phyloP scores from a whole-genome alignment of 768 basidiomycete species.

The Russula vinacea region DNA sequence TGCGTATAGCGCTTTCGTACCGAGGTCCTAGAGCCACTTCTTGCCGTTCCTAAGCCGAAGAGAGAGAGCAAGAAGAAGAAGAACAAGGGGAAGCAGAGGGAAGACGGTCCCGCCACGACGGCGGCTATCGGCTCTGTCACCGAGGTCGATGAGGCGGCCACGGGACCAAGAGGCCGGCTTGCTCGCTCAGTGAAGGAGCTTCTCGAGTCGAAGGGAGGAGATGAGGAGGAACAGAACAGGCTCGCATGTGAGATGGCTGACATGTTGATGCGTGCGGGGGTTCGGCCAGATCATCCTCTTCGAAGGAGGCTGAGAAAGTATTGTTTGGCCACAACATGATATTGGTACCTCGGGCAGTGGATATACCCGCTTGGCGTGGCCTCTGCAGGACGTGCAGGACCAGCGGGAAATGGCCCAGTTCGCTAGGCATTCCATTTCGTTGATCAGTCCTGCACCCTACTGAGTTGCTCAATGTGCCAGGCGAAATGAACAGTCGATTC shows the following conservation, averaged over 20 bases:
- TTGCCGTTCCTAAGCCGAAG: conserved; percentile 64
- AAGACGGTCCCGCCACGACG: conserved; percentile 15
- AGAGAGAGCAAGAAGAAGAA: conserved; percentile 38
- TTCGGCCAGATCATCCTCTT: conserved; percentile 62
- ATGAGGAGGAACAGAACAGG: conserved; percentile 45
- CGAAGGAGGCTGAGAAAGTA: conserved; percentile 67
- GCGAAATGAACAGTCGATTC: conserved; percentile 1
- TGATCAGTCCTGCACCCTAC: not conserved
- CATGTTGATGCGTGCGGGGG: conserved; percentile 50
- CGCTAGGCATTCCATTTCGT: not conserved
- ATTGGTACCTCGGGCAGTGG: not conserved
- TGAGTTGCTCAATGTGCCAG: not conserved
- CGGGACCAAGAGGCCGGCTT: conserved; percentile 59
- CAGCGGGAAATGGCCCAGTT: not conserved
- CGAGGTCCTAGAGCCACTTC: conserved; percentile 66
- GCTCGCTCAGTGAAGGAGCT: conserved; percentile 65
- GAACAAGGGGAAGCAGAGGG: conserved; percentile 53
- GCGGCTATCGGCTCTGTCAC: conserved; percentile 20
- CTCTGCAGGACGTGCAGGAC: not conserved
- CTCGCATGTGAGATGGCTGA: conserved; percentile 52
- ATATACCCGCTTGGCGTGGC: not conserved
- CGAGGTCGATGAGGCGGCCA: conserved; percentile 39
- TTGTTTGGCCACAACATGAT: conserved; percentile 28
- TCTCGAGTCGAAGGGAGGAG: conserved; percentile 50
- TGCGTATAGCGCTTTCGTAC: conserved; percentile 66